Percentiles rank a stretch among this genome's conserved stretches.
These are phyloP conservation scores for Colletotrichum sp. DNA, from an alignment of 2,329 filamentous ascomycete genomes.

Conservation along the genomic window DNA sequence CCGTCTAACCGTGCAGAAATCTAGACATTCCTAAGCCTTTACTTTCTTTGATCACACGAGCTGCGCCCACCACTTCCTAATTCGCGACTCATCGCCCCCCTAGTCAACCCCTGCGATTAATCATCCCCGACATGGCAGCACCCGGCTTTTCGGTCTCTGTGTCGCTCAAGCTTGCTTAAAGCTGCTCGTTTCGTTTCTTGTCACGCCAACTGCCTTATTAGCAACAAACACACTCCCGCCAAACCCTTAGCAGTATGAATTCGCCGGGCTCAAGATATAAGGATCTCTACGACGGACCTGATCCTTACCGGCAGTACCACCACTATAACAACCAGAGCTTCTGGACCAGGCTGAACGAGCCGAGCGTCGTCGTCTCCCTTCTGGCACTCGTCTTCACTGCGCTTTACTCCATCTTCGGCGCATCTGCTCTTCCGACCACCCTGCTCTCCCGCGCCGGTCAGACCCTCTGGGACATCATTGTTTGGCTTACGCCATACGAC, in stretches of 20 bases:
- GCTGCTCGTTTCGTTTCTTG: background rate
- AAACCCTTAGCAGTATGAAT: constrained; percentile 16
- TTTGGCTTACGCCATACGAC: constrained; percentile 60
- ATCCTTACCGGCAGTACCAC: constrained; percentile 7
- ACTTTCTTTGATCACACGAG: constrained; percentile 10
- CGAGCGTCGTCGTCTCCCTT: constrained; percentile 38
- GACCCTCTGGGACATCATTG: constrained; percentile 65
- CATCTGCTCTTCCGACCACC: constrained; percentile 33
- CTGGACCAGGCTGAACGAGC: constrained; percentile 37
- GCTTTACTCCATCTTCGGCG: constrained; percentile 37
- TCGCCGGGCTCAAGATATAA: constrained; percentile 11
- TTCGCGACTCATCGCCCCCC: constrained; percentile 7
- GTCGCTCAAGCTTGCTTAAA: constrained; percentile 15
- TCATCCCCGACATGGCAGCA: constrained; percentile 14
- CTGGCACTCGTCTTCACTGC: constrained; percentile 37
- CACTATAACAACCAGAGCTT: constrained; percentile 12
- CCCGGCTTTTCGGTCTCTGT: background rate
- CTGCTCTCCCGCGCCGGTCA: constrained; percentile 35
- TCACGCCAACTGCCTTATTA: background rate
- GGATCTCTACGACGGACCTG: constrained; percentile 14
- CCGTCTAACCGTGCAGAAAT: constrained; percentile 1
- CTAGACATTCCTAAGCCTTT: background rate
- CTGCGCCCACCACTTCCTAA: background rate
- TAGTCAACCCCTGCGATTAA: background rate
- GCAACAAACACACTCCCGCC: background rate